Evolutionary conservation across 208 protist genomes (phyloP), one percentile per base, ranked within the genome.

Genomic region (Angomonas ambiguus): DNA sequence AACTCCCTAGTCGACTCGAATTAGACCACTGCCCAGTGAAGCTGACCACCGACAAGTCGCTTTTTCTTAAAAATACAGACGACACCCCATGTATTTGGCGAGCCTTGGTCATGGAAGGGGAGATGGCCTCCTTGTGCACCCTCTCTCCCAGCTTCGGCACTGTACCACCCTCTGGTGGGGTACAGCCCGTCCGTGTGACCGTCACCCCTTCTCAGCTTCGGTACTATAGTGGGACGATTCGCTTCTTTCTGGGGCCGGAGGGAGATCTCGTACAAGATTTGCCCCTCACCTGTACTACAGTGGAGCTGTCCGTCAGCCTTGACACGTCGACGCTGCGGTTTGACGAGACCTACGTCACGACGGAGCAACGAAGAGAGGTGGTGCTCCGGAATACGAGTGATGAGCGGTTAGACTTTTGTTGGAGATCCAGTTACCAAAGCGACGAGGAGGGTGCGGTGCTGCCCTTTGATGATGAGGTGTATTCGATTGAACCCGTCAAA

Each of bases 31-130:
- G 77, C 30, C 93, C 94, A 6, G 85, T 97, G 31, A 93, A 90
- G 49, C 74, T 85, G 10, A 68, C 60, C 11, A 79, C 69, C 22
- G 62, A 31, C 16, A 86, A 88, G 48, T 81, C 91, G 2, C 57
- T 98, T 6, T 93, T 97, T 65, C 67, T 98, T n/a, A 87, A 93
- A 31, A 98, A 98, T 76, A 69, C 67, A 16, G 92, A 71, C 51
- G 57, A 59, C 2, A 67, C 69, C 10, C 72, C 49, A 34, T 93
- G 89, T 56, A 60, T 74, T 25, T 96, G 88, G 87, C 85, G 82
- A 30, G 80, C 87, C 0, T 67, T 73, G 22, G 18, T 76, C 31
- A 28, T 79, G 4, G 74, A 83, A 22, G 16, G 49, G 0, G n/a
- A 34, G 32, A 34, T 62, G 34, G 8, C 25, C 0, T 32, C 25